Evolutionary conservation across 495 filamentous ascomycete genomes (phyloP).

Genomic region (Hypoxylon fuscum): DNA sequence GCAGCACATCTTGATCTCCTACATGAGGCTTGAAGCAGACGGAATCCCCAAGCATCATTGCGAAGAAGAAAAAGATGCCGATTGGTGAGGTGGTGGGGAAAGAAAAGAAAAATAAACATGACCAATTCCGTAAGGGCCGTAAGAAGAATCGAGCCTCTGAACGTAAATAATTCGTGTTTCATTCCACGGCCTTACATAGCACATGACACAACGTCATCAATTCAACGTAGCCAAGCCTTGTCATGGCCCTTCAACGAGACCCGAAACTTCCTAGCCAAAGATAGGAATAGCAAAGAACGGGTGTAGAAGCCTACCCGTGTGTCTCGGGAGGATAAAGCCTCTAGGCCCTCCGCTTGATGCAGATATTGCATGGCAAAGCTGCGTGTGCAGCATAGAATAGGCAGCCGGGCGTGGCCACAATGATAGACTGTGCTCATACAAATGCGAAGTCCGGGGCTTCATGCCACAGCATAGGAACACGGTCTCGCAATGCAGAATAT

Average conservation of each 20-base stretch:
- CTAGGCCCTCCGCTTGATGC: conserved; percentile 24
- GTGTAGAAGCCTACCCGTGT: conserved; percentile 29
- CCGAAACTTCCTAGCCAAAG: conserved; percentile 10
- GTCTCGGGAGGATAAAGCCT: conserved; percentile 37
- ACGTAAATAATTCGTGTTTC: conserved; percentile 18
- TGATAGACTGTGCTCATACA: conserved; percentile 13
- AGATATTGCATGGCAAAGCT: conserved; percentile 27
- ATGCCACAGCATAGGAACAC: conserved; percentile 32
- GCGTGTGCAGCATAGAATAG: conserved; percentile 20
- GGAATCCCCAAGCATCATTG: not conserved
- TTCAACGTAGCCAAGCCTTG: conserved; percentile 21
- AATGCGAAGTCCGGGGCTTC: conserved; percentile 18
- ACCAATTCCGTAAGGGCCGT: not conserved
- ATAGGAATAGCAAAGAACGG: conserved; percentile 18
- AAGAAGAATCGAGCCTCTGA: not conserved
- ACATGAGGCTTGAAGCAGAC: conserved; percentile 3
- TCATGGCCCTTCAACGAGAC: conserved; percentile 8
- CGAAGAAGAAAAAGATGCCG: not conserved
- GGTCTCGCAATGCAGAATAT: conserved; percentile 32
- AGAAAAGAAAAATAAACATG: too few relatives aligned
- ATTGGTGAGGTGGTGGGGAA: conserved; percentile 9
- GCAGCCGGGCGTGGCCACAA: conserved; percentile 10
- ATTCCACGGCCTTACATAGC: conserved; percentile 27
- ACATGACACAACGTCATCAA: conserved; percentile 33
- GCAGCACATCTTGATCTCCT: conserved; percentile 12